These are phyloP conservation scores for Ulvella scutata DNA, from an alignment of 139 green algal genomes.

Conservation along the genomic window DNA sequence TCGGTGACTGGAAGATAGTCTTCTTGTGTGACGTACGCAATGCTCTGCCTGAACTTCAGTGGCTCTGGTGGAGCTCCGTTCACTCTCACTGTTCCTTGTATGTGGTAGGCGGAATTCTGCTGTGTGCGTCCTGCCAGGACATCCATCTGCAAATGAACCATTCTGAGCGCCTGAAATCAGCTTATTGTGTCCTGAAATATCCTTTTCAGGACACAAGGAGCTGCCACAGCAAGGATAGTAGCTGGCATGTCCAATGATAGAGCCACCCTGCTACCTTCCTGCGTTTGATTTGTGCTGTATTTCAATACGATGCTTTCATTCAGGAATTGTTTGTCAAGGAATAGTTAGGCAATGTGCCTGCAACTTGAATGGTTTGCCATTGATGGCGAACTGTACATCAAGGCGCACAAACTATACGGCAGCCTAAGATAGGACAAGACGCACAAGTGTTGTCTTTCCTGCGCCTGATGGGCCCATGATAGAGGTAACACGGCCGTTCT, in stretches of 20 bases:
- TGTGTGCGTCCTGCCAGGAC: constrained; percentile 27
- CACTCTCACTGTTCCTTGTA: constrained; percentile 27
- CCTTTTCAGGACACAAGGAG: too few relatives aligned
- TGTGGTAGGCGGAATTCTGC: neutral
- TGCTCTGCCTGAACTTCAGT: constrained; percentile 7
- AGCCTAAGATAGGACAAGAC: too few relatives aligned
- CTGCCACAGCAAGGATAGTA: too few relatives aligned
- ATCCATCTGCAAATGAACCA: constrained; percentile 35
- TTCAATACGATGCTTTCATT: too few relatives aligned
- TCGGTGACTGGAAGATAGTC: constrained; percentile 14
- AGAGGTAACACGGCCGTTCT: constrained; percentile 17
- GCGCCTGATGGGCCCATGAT: constrained; percentile 50
- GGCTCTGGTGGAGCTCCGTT: constrained; percentile 15
- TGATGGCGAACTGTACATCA: too few relatives aligned
- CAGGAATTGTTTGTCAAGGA: too few relatives aligned
- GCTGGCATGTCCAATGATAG: too few relatives aligned
- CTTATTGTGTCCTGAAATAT: neutral
- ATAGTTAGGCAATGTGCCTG: too few relatives aligned
- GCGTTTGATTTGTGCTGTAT: neutral
- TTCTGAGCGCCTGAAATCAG: neutral
- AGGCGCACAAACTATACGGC: too few relatives aligned
- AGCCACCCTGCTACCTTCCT: neutral
- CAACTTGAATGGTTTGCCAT: too few relatives aligned
- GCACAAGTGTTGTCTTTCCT: constrained; percentile 51
- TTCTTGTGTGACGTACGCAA: constrained; percentile 48